Evolutionary conservation across 164 flowering plant species (phyloP), one percentile per base, ranked within the genome.

Genomic region (Buxus sempervirens): DNA sequence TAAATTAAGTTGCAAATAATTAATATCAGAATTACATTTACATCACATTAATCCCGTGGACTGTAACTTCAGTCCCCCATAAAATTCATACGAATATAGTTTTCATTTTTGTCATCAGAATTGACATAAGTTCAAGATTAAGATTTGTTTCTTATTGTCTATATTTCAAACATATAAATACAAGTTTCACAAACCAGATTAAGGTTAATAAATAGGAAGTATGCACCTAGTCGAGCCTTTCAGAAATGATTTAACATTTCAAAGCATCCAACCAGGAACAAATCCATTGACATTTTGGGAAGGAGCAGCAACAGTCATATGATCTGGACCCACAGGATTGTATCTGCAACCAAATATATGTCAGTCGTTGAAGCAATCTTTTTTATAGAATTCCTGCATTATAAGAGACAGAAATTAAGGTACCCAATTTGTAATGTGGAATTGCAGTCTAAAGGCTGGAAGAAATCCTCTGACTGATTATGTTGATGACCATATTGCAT

Each of bases 351-450:
- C 22, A 45, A 21, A 54, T 15, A 19, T 16, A 32, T 32, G 38
- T 32, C 3, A 32, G 8, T 1, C 10, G 53, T 21, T 13, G 10
- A 64, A 51, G 20, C 51, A 10, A 45, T 10, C 51, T 15, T 45
- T 45, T 10, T 10, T 1, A 45, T 15, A 45, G 51, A 45, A 10
- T 45, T 45, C 16, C 51, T 45, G 51, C 16, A 32, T 32, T 3
- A 4, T 45, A 15, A 45, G 2, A 5, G 18, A 45, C 2, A 62
- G 13, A 22, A 0, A 14, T 1, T 3, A 42, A 9, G 23, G 41
- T 80, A 85, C 89, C 86, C 85, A 27, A 80, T 78, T 60, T 76
- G 82, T 68, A 75, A 65, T 9, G 63, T 66, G 57, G 82, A 54
- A 63, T 61, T 68, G 80, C 69, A 60, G 7, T 64, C 73, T 57